Evolutionary conservation across 768 basidiomycete species (phyloP), one percentile per base, ranked within the genome.

Genomic region (Mycena alexandri): DNA sequence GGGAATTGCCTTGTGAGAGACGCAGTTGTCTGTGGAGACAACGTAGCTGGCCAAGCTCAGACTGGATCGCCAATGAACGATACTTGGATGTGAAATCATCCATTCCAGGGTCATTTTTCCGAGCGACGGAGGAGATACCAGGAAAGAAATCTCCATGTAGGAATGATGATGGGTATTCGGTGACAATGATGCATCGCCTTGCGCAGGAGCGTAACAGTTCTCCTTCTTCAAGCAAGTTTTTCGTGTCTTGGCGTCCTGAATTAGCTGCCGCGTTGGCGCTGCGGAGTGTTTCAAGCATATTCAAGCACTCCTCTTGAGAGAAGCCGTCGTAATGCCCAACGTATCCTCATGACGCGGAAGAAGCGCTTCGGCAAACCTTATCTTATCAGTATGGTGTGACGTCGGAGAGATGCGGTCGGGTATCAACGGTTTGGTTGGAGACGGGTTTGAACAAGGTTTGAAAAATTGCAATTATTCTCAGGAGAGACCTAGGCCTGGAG

Each of bases 281-380:
- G 47, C 47, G 48, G 48, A 50, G 25, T 50, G 25, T 33, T 50
- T 33, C 48, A 50, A 16, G 25, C 25, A 50, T 50, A 50, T 50
- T 11, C 24, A 50, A 29, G 48, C 48, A 50, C 48, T 50, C 48
- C 25, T 50, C 24, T 29, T 50, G 48, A 29, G 48, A 29, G 48
- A 50, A 50, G 48, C 48, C 48, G 25, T 50, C 46, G 46, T 22
- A 47, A 47, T 47, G 46, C 46, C 43, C 46, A 47, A 47, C 46
- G 46, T 47, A 47, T 47, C 22, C 46, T 47, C 22, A 50, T 25
- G 48, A 50, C 25, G 48, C 48, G 14, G 48, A 47, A 47, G 46
- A 50, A 50, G 48, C 48, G 48, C 25, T 50, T 50, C 48, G 48
- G 25, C 48, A 50, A 50, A 50, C 48, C 25, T 50, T 50, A 50